A percentile compares a stretch with the other conserved stretches of the same genome.
Evolutionary conservation across 2,329 filamentous ascomycete genomes (phyloP).

Genomic region (Alternaria consortialis): DNA sequence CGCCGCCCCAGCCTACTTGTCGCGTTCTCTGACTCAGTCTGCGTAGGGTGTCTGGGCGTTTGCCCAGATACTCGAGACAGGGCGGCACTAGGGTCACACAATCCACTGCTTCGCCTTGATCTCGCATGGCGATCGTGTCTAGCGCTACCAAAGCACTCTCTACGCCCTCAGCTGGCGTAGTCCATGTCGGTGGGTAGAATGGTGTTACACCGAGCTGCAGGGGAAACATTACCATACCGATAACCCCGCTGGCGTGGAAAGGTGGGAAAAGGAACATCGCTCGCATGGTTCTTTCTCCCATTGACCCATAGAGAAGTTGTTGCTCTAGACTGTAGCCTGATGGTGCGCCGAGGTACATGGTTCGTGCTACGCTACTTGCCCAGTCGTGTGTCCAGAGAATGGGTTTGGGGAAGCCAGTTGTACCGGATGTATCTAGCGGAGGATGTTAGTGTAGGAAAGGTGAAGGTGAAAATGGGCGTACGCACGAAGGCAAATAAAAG

Average conservation of each 20-base stretch:
- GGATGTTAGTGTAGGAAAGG: background rate
- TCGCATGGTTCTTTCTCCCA: background rate
- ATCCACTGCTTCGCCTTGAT: background rate
- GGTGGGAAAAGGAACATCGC: slow-evolving; percentile 12
- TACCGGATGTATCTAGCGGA: slow-evolving; percentile 45
- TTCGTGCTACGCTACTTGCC: slow-evolving; percentile 10
- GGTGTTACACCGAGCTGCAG: slow-evolving; percentile 8
- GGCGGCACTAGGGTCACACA: background rate
- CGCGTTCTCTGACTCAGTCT: background rate
- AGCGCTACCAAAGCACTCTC: background rate
- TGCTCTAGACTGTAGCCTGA: background rate
- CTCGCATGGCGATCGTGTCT: background rate
- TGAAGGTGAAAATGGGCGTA: background rate
- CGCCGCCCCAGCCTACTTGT: slow-evolving; percentile 18
- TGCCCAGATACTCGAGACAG: slow-evolving; percentile 11
- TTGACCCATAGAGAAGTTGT: background rate
- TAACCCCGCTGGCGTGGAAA: slow-evolving; percentile 22
- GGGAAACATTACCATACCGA: slow-evolving; percentile 10
- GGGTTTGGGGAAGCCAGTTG: slow-evolving; percentile 51
- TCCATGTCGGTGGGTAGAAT: slow-evolving; percentile 9
- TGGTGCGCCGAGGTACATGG: slow-evolving; percentile 10
- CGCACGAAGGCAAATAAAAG: slow-evolving; percentile 35
- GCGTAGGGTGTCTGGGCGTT: slow-evolving; percentile 8
- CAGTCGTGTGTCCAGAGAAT: slow-evolving; percentile 39
- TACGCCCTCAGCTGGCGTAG: slow-evolving; percentile 5